These are phyloP conservation scores for Syzygium syzygioides DNA, from an alignment of 441 rosid species.

Conservation along the genomic window DNA sequence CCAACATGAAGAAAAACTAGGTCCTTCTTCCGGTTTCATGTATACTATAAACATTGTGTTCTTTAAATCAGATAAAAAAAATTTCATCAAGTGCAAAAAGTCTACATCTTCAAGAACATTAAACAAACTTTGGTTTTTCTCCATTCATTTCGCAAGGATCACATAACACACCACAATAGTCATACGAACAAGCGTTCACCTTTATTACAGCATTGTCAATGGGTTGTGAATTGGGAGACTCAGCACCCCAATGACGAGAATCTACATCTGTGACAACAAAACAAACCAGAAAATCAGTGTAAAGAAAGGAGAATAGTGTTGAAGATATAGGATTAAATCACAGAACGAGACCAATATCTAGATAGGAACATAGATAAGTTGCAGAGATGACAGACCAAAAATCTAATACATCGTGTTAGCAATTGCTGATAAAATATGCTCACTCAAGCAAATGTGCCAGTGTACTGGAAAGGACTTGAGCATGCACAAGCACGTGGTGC, in stretches of 20 bases:
- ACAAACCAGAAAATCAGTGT: background rate
- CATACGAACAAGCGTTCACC: constrained; percentile 26
- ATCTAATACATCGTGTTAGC: background rate
- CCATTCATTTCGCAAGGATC: background rate
- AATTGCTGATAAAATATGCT: background rate
- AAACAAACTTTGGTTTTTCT: background rate
- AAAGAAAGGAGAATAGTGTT: background rate
- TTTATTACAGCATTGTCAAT: constrained; percentile 46
- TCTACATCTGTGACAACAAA: constrained; percentile 36
- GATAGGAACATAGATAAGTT: background rate
- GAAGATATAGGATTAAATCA: background rate
- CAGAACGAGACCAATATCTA: background rate
- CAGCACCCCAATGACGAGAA: constrained; percentile 36
- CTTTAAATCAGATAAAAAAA: background rate
- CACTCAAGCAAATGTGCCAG: background rate
- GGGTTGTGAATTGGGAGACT: constrained; percentile 11
- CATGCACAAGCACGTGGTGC: background rate
- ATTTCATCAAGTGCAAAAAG: background rate
- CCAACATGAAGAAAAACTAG: background rate
- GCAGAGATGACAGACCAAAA: background rate
- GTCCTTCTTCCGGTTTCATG: background rate
- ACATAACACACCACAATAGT: background rate
- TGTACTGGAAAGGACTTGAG: background rate
- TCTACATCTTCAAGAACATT: background rate
- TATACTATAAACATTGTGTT: background rate